These are phyloP conservation scores for Tricholoma flavovirens DNA, from an alignment of 768 basidiomycete genomes.

Conservation along the genomic window DNA sequence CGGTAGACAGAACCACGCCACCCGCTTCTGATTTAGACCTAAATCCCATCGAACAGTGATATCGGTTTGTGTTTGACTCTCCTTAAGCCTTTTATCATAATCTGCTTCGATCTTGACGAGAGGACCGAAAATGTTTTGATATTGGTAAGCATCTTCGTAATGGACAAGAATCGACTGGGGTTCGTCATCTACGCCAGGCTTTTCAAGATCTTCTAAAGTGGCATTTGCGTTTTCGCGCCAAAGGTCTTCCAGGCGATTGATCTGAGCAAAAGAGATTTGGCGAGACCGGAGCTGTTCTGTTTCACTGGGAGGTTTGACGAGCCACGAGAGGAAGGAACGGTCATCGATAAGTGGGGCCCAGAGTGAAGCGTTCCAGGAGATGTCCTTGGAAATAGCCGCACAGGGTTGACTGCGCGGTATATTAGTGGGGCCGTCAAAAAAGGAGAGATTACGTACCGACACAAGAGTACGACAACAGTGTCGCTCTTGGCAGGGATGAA, in stretches of 20 bases:
- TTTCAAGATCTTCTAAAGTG: constrained; percentile 93
- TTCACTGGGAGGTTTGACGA: constrained; percentile 96
- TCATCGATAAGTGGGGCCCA: constrained; percentile 99
- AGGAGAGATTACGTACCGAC: constrained; percentile 60
- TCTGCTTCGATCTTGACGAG: constrained; percentile 99
- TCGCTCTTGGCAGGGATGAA: constrained; percentile 99
- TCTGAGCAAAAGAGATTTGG: constrained; percentile 95
- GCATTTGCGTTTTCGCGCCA: constrained; percentile 97
- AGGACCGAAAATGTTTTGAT: constrained; percentile 99
- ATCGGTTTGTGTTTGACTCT: constrained; percentile 97
- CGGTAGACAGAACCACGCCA: constrained; percentile 97
- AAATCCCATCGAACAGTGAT: constrained; percentile 97
- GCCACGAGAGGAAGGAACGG: constrained; percentile 97
- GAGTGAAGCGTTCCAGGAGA: constrained; percentile 95
- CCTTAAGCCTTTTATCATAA: constrained; percentile 96
- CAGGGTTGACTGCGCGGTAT: constrained; percentile 80
- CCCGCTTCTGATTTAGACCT: constrained; percentile 95
- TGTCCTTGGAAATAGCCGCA: constrained; percentile 94
- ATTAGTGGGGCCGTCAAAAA: constrained; percentile 2
- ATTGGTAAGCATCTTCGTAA: constrained; percentile 99
- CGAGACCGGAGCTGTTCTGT: constrained; percentile 93
- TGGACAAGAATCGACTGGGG: constrained; percentile 85
- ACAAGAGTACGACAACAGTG: constrained; percentile 95
- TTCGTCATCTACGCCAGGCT: constrained; percentile 96
- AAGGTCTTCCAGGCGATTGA: constrained; percentile 94